Percentiles rank a stretch among this genome's conserved stretches.
Conservation (phyloP, 169 alveolate species). For the Plasmodium adleri region DNA sequence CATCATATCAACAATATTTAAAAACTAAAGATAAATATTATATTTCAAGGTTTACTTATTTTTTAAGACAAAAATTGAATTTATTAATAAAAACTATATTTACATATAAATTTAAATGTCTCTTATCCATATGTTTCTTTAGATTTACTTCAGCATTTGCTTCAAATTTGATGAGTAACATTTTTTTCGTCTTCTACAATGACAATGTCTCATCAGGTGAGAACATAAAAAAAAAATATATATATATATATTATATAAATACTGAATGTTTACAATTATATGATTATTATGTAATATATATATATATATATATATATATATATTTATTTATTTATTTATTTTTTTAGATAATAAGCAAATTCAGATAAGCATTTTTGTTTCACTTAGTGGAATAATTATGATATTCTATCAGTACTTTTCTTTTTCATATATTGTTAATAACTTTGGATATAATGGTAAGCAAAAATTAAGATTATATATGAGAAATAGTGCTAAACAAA, state of each 20-base stretch:
- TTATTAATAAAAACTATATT: neutral
- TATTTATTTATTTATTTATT: conserved; percentile 7
- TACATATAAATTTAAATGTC: conserved; percentile 57
- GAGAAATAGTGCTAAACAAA: too few species aligned
- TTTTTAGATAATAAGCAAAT: conserved; percentile 72
- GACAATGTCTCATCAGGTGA: conserved; percentile 72
- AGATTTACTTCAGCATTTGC: conserved; percentile 71
- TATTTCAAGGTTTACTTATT: conserved; percentile 14
- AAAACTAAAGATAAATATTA: conserved; percentile 19
- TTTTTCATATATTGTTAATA: conserved; percentile 48
- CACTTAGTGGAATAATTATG: conserved; percentile 76
- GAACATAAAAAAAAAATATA: neutral
- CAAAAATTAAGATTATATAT: too few species aligned
- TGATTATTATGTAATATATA: neutral
- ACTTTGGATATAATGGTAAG: too few species aligned
- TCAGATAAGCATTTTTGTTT: conserved; percentile 73
- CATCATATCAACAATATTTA: conserved; percentile 54
- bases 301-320: conserved; percentile 6
- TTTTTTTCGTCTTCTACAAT: conserved; percentile 74
- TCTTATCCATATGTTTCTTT: conserved; percentile 56
- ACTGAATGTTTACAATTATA: neutral
- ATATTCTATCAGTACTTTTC: conserved; percentile 73
- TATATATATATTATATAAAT: neutral
- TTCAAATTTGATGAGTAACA: conserved; percentile 71
- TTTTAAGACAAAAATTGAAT: conserved; percentile 19